phyloP scores from a whole-genome alignment of 768 basidiomycete genomes.

The Russula virescens region DNA sequence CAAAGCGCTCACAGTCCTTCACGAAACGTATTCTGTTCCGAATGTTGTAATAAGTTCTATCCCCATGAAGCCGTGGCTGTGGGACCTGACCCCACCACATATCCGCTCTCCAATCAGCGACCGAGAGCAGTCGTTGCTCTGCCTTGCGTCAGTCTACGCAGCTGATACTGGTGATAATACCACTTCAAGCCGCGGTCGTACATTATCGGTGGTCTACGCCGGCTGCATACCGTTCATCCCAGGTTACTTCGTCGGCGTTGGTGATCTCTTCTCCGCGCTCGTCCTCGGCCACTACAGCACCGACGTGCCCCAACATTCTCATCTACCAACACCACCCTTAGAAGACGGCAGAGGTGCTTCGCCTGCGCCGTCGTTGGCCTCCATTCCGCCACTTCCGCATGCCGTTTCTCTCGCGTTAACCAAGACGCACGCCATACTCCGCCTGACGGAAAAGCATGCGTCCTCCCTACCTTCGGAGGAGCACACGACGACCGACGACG shows the following conservation, averaged over 20 bases:
- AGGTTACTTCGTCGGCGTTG: conserved; percentile 95
- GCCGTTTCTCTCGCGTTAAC: conserved; percentile 66
- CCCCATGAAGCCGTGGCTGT: conserved; percentile 60
- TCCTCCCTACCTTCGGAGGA: conserved; percentile 54
- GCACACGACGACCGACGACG: conserved; percentile 64
- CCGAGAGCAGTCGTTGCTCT: conserved; percentile 54
- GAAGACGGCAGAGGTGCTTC: neutral
- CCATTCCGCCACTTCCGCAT: conserved; percentile 42
- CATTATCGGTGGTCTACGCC: conserved; percentile 50
- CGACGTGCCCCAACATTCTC: neutral
- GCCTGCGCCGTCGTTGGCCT: conserved; percentile 15
- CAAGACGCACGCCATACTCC: conserved; percentile 69
- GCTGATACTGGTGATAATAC: conserved; percentile 13
- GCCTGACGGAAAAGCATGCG: conserved; percentile 53
- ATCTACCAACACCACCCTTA: neutral
- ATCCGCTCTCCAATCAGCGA: conserved; percentile 33
- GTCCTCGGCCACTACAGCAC: conserved; percentile 72
- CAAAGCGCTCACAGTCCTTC: conserved; percentile 64
- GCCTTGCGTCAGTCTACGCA: conserved; percentile 61
- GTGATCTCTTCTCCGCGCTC: conserved; percentile 93
- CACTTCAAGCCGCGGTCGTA: conserved; percentile 8
- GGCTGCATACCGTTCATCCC: conserved; percentile 71
- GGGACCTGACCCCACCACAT: conserved; percentile 42
- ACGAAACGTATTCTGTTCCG: conserved; percentile 68
- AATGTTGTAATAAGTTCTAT: conserved; percentile 93